Conservation (phyloP, 495 filamentous ascomycete genomes). For the Penicillium cosmopolitanum region DNA sequence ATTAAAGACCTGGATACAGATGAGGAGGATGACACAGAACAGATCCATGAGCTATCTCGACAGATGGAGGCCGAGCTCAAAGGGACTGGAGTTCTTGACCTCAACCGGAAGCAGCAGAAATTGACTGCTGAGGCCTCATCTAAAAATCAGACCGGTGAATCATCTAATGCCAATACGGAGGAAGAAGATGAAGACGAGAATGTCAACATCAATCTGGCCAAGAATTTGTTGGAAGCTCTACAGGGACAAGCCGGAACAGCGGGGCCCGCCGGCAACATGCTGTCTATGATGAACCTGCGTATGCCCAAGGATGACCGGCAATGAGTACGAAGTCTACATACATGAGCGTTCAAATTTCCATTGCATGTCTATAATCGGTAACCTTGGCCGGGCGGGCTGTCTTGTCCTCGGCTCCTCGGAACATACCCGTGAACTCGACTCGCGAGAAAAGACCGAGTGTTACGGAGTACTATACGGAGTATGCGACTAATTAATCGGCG, state of each 20-base stretch:
- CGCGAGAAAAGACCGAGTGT: background rate
- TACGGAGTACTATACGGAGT: too few relatives aligned
- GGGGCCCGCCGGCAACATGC: slow-evolving; percentile 82
- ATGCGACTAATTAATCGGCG: too few relatives aligned
- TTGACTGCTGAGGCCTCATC: slow-evolving; percentile 26
- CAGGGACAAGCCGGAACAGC: slow-evolving; percentile 83
- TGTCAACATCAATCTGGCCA: slow-evolving; percentile 84
- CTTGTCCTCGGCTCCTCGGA: background rate
- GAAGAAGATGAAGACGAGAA: slow-evolving; percentile 58
- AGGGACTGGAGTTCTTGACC: slow-evolving; percentile 71
- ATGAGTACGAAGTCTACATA: slow-evolving; percentile 5
- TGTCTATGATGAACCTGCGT: slow-evolving; percentile 80
- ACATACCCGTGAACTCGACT: background rate
- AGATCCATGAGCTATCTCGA: slow-evolving; percentile 71
- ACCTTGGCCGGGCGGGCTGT: background rate
- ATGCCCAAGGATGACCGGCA: slow-evolving; percentile 74
- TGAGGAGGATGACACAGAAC: slow-evolving; percentile 60
- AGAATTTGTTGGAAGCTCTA: slow-evolving; percentile 90
- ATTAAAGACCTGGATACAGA: slow-evolving; percentile 50
- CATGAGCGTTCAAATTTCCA: background rate
- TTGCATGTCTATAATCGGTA: background rate
- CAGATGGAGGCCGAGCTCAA: slow-evolving; percentile 83
- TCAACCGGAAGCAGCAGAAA: slow-evolving; percentile 51
- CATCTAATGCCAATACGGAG: slow-evolving; percentile 15
- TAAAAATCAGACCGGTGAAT: slow-evolving; percentile 32